Base-by-base conservation (phyloP, 441 rosid genomes). In the Pelargonium citronellum region DNA sequence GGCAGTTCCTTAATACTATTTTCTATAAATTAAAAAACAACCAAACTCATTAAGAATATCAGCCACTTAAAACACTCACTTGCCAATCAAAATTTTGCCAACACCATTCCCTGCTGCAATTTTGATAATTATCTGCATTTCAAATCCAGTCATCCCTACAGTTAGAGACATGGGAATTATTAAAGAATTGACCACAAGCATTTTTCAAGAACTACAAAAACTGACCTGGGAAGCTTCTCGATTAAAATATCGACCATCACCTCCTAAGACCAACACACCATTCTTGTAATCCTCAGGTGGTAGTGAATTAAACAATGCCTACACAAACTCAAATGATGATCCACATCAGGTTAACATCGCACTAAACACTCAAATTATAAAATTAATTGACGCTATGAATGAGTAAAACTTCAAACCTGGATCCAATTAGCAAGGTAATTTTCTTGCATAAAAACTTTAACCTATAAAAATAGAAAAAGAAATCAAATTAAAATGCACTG, bases 41-140 rank as follows among this genome's bases (percentile, higher is more conserved):
- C 34, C 22, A 68, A 11, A 64, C 17, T 27, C n/a, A 19, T 39
- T 57, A 7, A 20, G 41, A 71, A 69, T 4, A 24, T 44, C 57
- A 64, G n/a, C 39, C 20, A 37, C 53, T 20, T 64, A 55, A 10
- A 76, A 67, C 71, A 73, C 96, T 88, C 70, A 95, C 93, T 69
- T 80, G 84, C 99, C 97, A 72, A 95, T 97, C 71, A 90, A 74
- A 68, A 92, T 88, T 72, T 86, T 82, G 41, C 90, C 96, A 68
- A 87, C 95, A 57, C 93, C 97, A 81, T 95, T 95, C 70, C 97
- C 99, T 1, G 93, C 98, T 2, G 98, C 97, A 81, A 95, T 89
- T 86, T 92, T 92, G 74, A 90, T 90, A 12, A 92, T 90, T 55
- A 83, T 87, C 99, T 95, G 89, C 73, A 81, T 61, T 73, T 63